Evolutionary conservation across 352 stramenopile species (phyloP), one percentile per base, ranked within the genome.

Genomic region (Phytophthora megakarya): DNA sequence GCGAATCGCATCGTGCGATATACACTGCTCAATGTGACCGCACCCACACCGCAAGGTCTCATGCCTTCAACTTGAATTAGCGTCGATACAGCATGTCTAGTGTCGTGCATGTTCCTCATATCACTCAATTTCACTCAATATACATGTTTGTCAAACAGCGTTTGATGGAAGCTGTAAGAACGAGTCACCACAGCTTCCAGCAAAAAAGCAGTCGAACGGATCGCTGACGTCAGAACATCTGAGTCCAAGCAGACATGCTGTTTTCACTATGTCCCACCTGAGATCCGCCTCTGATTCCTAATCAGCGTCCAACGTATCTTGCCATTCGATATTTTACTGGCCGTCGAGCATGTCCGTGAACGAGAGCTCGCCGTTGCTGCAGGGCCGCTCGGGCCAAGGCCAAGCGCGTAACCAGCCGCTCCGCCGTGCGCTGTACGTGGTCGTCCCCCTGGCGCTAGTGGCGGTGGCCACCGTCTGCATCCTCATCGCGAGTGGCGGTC

Each of bases 331-430:
- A 51, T 61, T 61, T 61, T 65, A 47, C 47, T 22, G 21, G 21
- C n/a, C 44, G 11, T 12, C 22, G 19, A 38, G n/a, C 32, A 76
- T 76, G 58, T 49, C 58, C 28, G n/a, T 46, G 22, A 85, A 72
- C 56, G 83, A 92, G 67, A 65, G 30, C 32, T 90, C 80, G 11
- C 83, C 83, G 45, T 53, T 92, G 64, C 65, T 92, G 44, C 70
- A 76, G 25, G 40, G 44, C 42, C 51, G 47, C 40, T 46, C 68
- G n/a, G 42, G n/a, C 38, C 58, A 63, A 26, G 42, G n/a, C 38
- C 58, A 63, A 26, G 22, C 48, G 21, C 45, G 30, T 38, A 13
- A 23, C 28, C 70, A 61, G 8, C 64, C 72, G 49, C 61, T 81
- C 7, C 76, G 79, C 16, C 76, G 73, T 43, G 73, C 76, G 63